Conservation (phyloP, 1,139 yeast species). For the Sugiyamaella grinbergsii region DNA sequence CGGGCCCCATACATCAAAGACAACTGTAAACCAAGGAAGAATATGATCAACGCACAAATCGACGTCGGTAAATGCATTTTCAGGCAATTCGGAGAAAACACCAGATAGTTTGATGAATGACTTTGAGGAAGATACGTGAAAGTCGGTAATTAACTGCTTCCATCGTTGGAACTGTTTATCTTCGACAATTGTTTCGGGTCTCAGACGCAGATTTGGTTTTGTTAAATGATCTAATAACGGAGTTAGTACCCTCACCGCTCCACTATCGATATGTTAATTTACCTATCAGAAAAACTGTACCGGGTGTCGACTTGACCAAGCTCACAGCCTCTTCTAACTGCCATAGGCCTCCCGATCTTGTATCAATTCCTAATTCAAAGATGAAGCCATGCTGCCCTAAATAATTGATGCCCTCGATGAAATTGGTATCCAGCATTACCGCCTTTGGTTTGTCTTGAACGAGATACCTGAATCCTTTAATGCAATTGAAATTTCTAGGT, state of each 20-base stretch:
- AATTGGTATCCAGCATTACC: slow-evolving; percentile 38
- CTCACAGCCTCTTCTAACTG: slow-evolving; percentile 45
- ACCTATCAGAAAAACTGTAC: slow-evolving; percentile 38
- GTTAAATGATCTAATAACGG: slow-evolving; percentile 45
- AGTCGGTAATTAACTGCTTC: slow-evolving; percentile 34
- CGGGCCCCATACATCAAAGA: slow-evolving; percentile 41
- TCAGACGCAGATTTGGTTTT: slow-evolving; percentile 43
- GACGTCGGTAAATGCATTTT: slow-evolving; percentile 24
- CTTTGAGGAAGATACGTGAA: slow-evolving; percentile 31
- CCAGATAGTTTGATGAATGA: slow-evolving; percentile 49
- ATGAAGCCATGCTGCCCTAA: slow-evolving; percentile 35
- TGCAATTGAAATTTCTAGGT: slow-evolving; percentile 23
- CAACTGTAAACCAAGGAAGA: slow-evolving; percentile 38
- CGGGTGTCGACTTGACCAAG: slow-evolving; percentile 32
- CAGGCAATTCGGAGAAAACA: slow-evolving; percentile 46
- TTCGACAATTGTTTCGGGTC: background rate
- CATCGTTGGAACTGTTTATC: slow-evolving; percentile 30
- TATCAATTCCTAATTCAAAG: slow-evolving; percentile 50
- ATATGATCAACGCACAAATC: slow-evolving; percentile 32
- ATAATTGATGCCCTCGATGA: slow-evolving; percentile 43
- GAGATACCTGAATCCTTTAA: slow-evolving; percentile 48
- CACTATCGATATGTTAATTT: slow-evolving; percentile 39
- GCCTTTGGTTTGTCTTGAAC: slow-evolving; percentile 47
- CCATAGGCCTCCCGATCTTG: slow-evolving; percentile 45
- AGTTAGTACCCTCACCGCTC: slow-evolving; percentile 30